Conservation (phyloP, 148 eudicot genomes). For the Agrostemma githago region DNA sequence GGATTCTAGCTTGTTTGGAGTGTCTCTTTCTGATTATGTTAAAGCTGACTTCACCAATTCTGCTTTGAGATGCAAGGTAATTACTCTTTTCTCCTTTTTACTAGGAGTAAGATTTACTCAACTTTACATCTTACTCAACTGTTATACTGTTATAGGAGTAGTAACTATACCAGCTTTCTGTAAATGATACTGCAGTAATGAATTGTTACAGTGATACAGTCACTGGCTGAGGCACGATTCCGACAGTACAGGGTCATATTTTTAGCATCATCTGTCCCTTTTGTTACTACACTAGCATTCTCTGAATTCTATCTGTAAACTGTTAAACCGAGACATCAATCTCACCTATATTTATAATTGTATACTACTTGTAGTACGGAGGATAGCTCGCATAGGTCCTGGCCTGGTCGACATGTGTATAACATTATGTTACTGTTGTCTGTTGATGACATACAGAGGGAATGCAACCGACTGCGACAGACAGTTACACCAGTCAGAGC, state of each 20-base stretch:
- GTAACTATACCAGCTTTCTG: too few species aligned
- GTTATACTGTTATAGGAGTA: neutral
- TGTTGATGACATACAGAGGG: constrained; percentile 18
- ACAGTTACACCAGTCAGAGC: constrained; percentile 40
- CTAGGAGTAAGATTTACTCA: neutral
- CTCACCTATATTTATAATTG: too few species aligned
- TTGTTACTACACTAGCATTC: neutral
- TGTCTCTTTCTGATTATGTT: constrained; percentile 41
- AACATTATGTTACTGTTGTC: neutral
- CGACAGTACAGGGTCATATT: too few species aligned
- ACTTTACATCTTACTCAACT: neutral
- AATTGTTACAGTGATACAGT: neutral
- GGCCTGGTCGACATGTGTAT: too few species aligned
- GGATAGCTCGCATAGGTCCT: too few species aligned
- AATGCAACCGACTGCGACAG: constrained; percentile 30
- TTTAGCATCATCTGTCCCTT: too few species aligned
- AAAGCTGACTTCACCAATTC: constrained; percentile 41
- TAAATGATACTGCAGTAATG: too few species aligned
- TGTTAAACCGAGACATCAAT: neutral
- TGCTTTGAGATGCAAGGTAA: constrained; percentile 50
- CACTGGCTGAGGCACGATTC: neutral
- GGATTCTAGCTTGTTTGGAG: constrained; percentile 53
- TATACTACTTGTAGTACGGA: too few species aligned
- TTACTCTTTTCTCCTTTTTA: neutral
- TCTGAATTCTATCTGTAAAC: neutral